A percentile compares a stretch with the other conserved stretches of the same genome.
These are phyloP conservation scores for Maudiozyma bulderi DNA, from an alignment of 805 yeast genomes.

Conservation along the genomic window DNA sequence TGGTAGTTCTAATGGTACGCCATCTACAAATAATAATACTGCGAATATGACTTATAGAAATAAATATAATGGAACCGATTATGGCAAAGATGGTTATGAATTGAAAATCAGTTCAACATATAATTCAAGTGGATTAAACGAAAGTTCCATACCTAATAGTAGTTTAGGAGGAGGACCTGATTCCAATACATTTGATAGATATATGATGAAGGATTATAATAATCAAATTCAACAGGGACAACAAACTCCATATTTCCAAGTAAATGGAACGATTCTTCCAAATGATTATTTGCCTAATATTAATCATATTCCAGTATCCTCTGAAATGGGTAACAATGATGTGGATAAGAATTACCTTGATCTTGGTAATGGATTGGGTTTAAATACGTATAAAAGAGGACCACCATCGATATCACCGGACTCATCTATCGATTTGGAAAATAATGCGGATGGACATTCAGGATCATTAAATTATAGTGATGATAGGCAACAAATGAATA, in stretches of 20 bases:
- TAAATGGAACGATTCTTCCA: background rate
- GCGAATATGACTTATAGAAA: conserved; percentile 40
- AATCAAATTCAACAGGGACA: background rate
- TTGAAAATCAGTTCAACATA: background rate
- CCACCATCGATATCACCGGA: conserved; percentile 33
- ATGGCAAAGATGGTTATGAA: background rate
- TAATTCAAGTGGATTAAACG: background rate
- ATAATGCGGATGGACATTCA: background rate
- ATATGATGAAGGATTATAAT: background rate
- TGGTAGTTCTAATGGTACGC: background rate
- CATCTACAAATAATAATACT: conserved; percentile 27
- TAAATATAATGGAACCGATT: conserved; percentile 11
- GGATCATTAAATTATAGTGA: conserved; percentile 8
- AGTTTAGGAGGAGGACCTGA: background rate
- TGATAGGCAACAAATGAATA: conserved; percentile 11
- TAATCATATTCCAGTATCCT: background rate
- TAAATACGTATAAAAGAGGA: conserved; percentile 28
- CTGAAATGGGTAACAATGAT: background rate
- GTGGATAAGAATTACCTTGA: conserved; percentile 18
- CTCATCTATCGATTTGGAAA: conserved; percentile 21
- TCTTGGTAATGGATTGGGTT: conserved; percentile 29
- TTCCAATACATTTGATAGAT: background rate
- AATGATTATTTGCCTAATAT: background rate
- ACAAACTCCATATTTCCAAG: background rate
- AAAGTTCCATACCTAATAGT: background rate